Conservation (phyloP, 306 rosid species). For the Adenanthera pavonina region DNA sequence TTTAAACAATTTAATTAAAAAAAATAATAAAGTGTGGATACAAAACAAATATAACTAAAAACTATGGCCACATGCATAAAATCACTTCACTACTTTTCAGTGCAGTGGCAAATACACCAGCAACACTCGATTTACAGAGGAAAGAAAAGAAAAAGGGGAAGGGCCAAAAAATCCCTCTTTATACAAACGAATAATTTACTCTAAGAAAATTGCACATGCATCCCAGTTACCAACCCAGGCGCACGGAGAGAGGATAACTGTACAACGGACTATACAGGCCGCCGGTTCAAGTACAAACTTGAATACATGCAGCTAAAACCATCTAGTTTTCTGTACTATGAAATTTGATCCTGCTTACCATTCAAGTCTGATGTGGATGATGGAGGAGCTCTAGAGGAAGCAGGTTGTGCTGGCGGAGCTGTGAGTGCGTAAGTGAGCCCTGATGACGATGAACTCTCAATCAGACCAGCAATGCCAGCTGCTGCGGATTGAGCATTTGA, state of each 20-base stretch:
- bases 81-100: conserved; percentile 41
- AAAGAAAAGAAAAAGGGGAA: neutral
- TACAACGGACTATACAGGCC: conserved; percentile 82
- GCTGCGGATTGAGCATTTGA: conserved; percentile 99
- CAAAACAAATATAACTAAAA: neutral
- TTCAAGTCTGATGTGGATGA: conserved; percentile 54
- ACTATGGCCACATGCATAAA: conserved; percentile 43
- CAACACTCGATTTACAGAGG: conserved; percentile 54
- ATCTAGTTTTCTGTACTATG: conserved; percentile 40
- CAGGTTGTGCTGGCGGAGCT: conserved; percentile 74
- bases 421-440: conserved; percentile 83
- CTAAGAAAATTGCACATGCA: conserved; percentile 49
- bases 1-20: neutral
- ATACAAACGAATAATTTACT: conserved; percentile 41
- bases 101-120: conserved; percentile 43
- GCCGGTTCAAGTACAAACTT: conserved; percentile 40
- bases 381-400: conserved; percentile 65
- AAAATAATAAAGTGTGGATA: neutral
- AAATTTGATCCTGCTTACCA: conserved; percentile 59
- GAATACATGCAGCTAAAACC: conserved; percentile 35
- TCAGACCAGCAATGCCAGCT: conserved; percentile 97
- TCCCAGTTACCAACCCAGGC: conserved; percentile 43
- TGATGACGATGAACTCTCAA: conserved; percentile 91
- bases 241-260: conserved; percentile 55
- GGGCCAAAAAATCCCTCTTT: conserved; percentile 39